phyloP scores from a whole-genome alignment of 257 asterid species.

The Solanum clarkiae region DNA sequence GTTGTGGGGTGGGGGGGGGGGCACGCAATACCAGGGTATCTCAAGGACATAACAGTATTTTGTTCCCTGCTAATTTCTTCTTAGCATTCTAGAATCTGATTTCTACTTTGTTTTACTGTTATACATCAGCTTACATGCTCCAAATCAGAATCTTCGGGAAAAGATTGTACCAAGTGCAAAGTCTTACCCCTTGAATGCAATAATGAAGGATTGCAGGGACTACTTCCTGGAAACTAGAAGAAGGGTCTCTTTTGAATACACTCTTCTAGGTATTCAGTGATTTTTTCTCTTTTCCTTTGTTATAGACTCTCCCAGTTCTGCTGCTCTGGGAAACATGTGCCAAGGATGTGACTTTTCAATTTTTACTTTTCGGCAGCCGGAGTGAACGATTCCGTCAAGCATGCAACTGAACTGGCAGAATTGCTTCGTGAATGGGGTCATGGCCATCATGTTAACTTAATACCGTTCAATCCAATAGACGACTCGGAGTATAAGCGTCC shows the following conservation, averaged over 20 bases:
- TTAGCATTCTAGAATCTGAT: neutral
- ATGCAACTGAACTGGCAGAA: constrained; percentile 72
- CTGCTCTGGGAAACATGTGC: neutral
- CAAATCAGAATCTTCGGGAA: constrained; percentile 87
- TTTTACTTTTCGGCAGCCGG: constrained; percentile 49
- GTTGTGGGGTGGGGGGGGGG: too few relatives aligned
- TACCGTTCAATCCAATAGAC: constrained; percentile 79
- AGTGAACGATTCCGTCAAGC: constrained; percentile 59
- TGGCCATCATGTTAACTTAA: constrained; percentile 82
- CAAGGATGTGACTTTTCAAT: neutral
- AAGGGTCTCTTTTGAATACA: constrained; percentile 87
- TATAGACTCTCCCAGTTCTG: neutral
- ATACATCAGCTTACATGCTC: constrained; percentile 72
- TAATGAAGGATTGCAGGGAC: constrained; percentile 91
- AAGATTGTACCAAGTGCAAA: constrained; percentile 85
- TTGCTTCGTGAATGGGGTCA: constrained; percentile 83
- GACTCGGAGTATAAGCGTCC: constrained; percentile 79
- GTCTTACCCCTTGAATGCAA: constrained; percentile 81
- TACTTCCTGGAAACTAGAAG: constrained; percentile 72
- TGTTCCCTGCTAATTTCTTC: neutral
- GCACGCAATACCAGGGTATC: neutral
- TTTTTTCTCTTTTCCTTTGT: neutral
- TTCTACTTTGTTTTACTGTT: constrained; percentile 2
- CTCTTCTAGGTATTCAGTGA: constrained; percentile 54
- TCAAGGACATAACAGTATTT: neutral